A percentile compares a stretch with the other conserved stretches of the same genome.
Evolutionary conservation across 768 basidiomycete species (phyloP).

Genomic region (Sporobolomyces roseus): DNA sequence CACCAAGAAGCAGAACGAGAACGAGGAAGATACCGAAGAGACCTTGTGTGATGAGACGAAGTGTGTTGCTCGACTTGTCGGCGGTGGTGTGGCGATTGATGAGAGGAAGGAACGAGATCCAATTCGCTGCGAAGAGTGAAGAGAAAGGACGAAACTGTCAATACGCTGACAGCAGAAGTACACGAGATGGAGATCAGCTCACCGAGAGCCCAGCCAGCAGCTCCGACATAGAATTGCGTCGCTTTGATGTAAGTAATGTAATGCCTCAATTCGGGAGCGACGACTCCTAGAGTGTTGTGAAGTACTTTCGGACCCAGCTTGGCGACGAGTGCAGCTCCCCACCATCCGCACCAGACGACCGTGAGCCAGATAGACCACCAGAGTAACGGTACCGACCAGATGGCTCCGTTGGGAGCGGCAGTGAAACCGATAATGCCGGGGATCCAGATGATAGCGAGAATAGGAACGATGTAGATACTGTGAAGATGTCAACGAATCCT

Average conservation of each 20-base stretch:
- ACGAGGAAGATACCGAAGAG: conserved; percentile 71
- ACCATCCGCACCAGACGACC: conserved; percentile 80
- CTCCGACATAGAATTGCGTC: conserved; percentile 57
- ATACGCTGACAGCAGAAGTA: no score
- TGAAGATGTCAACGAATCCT: conserved; percentile 46
- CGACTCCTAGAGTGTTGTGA: conserved; percentile 62
- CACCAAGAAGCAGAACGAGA: conserved; percentile 65
- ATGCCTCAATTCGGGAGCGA: conserved; percentile 65
- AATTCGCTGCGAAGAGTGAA: conserved; percentile 55
- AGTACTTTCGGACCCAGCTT: conserved; percentile 49
- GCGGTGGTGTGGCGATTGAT: conserved; percentile 51
- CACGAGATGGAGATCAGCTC: no score
- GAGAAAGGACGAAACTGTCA: no score
- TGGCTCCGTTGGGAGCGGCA: conserved; percentile 55
- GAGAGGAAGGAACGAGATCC: conserved; percentile 70
- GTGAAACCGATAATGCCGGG: conserved; percentile 67
- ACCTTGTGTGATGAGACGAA: conserved; percentile 61
- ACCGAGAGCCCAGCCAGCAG: conserved; percentile 37
- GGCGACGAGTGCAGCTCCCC: conserved; percentile 67
- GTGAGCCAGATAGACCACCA: conserved; percentile 62
- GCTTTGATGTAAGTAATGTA: conserved; percentile 76
- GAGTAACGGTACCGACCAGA: conserved; percentile 51
- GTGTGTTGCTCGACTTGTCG: conserved; percentile 47
- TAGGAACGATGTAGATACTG: conserved; percentile 63
- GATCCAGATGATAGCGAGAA: conserved; percentile 63